Evolutionary conservation across 1,139 yeast genomes (phyloP).

Genomic region (Taphrina pruni): DNA sequence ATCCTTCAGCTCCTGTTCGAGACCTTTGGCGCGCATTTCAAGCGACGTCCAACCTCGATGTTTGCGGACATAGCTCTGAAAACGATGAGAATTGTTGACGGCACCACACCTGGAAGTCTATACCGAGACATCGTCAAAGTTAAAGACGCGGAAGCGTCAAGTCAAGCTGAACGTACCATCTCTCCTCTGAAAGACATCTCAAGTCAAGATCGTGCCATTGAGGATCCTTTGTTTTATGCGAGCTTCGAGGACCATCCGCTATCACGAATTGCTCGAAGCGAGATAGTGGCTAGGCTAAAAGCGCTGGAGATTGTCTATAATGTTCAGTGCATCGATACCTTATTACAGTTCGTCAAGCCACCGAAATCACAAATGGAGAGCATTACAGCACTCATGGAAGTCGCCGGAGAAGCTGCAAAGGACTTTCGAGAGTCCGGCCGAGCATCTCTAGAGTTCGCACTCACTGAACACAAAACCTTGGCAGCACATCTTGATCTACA

Average conservation of each 20-base stretch:
- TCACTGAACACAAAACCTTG: slow-evolving; percentile 91
- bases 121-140: slow-evolving; percentile 90
- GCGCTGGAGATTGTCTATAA: slow-evolving; percentile 92
- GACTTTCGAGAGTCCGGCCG: slow-evolving; percentile 89
- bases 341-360: slow-evolving; percentile 78
- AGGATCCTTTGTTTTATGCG: slow-evolving; percentile 76
- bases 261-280: slow-evolving; percentile 81
- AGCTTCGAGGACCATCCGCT: slow-evolving; percentile 86
- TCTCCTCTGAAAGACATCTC: slow-evolving; percentile 47
- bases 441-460: slow-evolving; percentile 87
- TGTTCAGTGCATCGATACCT: slow-evolving; percentile 75
- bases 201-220: slow-evolving; percentile 42
- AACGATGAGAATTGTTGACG: slow-evolving; percentile 86
- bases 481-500: slow-evolving; percentile 85
- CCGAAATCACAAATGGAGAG: slow-evolving; percentile 87
- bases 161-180: slow-evolving; percentile 32
- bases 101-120: slow-evolving; percentile 67
- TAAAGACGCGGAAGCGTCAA: slow-evolving; percentile 59
- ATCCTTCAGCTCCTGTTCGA: slow-evolving; percentile 82
- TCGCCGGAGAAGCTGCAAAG: slow-evolving; percentile 94
- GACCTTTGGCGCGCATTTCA: slow-evolving; percentile 75
- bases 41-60: slow-evolving; percentile 80
- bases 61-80: slow-evolving; percentile 73
- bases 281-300: slow-evolving; percentile 71
- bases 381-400: slow-evolving; percentile 87